Percentiles rank a stretch among this genome's conserved stretches.
These are phyloP conservation scores for Nakaseomyces glabratus DNA, from an alignment of 1,139 yeast species.

Conservation along the genomic window DNA sequence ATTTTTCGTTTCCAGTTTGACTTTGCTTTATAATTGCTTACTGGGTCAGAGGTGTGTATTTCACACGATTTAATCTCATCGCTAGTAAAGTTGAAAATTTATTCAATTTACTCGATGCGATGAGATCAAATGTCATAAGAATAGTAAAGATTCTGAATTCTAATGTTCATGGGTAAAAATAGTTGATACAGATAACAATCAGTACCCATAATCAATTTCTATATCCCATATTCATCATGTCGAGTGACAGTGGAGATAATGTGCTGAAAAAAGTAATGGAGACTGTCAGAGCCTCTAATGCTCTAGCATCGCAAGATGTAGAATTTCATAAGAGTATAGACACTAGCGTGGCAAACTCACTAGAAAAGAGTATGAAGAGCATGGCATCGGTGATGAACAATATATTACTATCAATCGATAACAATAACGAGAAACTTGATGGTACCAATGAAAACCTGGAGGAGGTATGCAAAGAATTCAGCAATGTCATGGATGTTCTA, in stretches of 20 bases:
- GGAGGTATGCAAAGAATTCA: constrained; percentile 54
- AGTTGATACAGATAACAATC: no score
- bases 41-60: no score
- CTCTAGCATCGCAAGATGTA: constrained; percentile 73
- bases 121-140: no score
- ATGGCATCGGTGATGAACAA: constrained; percentile 48
- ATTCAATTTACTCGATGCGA: no score
- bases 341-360: constrained; percentile 35
- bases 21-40: no score
- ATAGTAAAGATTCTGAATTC: no score
- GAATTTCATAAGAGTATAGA: constrained; percentile 68
- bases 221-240: no score
- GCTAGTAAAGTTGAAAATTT: no score
- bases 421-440: constrained; percentile 28
- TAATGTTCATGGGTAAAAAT: no score
- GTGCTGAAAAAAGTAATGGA: constrained; percentile 37
- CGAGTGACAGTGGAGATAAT: constrained; percentile 11
- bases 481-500: constrained; percentile 56
- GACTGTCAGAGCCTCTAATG: constrained; percentile 60
- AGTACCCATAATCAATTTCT: no score
- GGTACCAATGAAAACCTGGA: constrained; percentile 38
- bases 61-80: no score
- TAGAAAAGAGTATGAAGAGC: constrained; percentile 38
- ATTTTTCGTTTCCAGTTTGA: no score
- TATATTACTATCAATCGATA: constrained; percentile 40